These are phyloP conservation scores for Aegilops tauschii DNA, from an alignment of 176 grass and related monocot species.

Conservation along the genomic window DNA sequence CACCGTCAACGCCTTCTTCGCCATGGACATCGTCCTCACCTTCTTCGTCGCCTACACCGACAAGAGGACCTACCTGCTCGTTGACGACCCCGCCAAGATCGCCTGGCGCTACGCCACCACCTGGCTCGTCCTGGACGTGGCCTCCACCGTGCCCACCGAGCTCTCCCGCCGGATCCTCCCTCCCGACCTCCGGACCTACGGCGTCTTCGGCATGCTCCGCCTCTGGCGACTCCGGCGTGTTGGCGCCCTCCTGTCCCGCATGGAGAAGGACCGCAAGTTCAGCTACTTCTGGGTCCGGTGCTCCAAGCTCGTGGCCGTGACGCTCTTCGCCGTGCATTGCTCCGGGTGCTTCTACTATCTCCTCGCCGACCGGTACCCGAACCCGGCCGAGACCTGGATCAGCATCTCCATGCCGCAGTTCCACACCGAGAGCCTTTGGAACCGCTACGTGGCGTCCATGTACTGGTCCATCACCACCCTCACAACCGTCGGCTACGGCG, in stretches of 20 bases:
- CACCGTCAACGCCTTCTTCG: conserved; percentile 59
- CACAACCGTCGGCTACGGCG: conserved; percentile 78
- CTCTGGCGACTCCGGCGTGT: conserved; percentile 48
- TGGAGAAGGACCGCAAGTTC: conserved; percentile 75
- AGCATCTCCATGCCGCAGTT: conserved; percentile 63
- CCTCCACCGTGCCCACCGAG: conserved; percentile 33
- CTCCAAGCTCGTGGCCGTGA: conserved; percentile 61
- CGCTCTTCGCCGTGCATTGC: conserved; percentile 75
- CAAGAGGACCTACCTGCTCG: conserved; percentile 39
- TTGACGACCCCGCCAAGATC: conserved; percentile 59
- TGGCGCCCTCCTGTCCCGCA: conserved; percentile 30
- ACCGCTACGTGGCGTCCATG: conserved; percentile 63
- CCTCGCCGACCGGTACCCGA: conserved; percentile 60
- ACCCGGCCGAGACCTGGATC: conserved; percentile 64
- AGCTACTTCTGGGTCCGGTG: conserved; percentile 89
- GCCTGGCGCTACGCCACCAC: conserved; percentile 38
- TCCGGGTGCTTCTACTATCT: conserved; percentile 91
- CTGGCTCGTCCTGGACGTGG: conserved; percentile 45
- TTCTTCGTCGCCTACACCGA: conserved; percentile 74
- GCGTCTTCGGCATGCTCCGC: conserved; percentile 46
- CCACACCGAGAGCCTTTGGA: conserved; percentile 36
- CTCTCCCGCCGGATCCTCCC: conserved; percentile 16
- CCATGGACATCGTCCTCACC: conserved; percentile 68
- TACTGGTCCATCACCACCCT: conserved; percentile 97
- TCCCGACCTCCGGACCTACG: background rate